Base-by-base conservation (phyloP, 495 filamentous ascomycete genomes). In the Lindgomyces ingoldianus region DNA sequence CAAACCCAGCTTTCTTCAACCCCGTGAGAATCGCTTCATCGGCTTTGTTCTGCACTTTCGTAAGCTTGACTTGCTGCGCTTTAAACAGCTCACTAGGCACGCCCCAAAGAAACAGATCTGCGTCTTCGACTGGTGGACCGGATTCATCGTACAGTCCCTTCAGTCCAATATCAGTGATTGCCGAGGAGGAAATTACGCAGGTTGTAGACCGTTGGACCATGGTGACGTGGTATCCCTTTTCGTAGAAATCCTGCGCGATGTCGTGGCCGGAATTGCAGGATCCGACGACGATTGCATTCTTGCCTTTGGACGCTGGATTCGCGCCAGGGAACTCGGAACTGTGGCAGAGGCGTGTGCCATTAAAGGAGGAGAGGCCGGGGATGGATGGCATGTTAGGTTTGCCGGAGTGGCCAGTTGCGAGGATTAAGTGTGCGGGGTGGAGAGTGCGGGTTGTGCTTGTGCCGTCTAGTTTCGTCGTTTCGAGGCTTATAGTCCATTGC, bases 181-280 rank as follows among this genome's bases (percentile, higher is more conserved):
- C 29, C 18, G 36, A 14, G 19, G 61, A 65, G 0, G 83, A 81
- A 6, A 92, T 74, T 33, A 96, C 86, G 56, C 81, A 86, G 0
- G 91, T 93, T 14, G 85, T 84, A 0, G 86, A 87, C 18, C 91
- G 84, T 77, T 95, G 91, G 11, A 95, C 78, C 70, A 95, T 85
- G 9, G 90, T 93, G n/a, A 93, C 87, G n/a, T 88, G 80, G 66
- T 89, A 89, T 1, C 91, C 91, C 42, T 89, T 85, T 69, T 93
- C 89, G 72, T 85, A 86, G 70, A 81, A 93, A 67, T 93, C 87
- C 71, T 93, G 89, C 29, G 88, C 86, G 64, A 95, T 95, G 71
- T 95, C 91, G 67, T 93, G 86, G 11, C 81, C 85, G 1, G 89
- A 92, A 71, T 93, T 94, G 74, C 91, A 91, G 27, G 85, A 87